Percentiles rank a stretch among this genome's conserved stretches.
phyloP scores from a whole-genome alignment of 2,329 filamentous ascomycete genomes.

The Nemania sp. region DNA sequence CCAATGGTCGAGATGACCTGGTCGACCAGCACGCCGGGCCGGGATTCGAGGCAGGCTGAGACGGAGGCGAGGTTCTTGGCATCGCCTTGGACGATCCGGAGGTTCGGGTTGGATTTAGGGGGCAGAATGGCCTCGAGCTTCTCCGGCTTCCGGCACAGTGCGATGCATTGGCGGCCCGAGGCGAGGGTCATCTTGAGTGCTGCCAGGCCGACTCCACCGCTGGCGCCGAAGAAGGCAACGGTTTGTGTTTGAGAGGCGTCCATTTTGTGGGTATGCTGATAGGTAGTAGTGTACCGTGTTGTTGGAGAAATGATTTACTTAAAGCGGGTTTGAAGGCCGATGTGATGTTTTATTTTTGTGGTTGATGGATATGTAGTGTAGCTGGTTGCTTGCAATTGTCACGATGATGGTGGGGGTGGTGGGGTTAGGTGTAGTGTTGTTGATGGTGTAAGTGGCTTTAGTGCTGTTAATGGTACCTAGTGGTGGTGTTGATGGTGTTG shows the following conservation, averaged over 20 bases:
- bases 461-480: no score
- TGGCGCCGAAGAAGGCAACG: constrained; percentile 59
- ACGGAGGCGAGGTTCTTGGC: constrained; percentile 49
- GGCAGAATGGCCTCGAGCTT: constrained; percentile 50
- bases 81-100: constrained; percentile 54
- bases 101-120: constrained; percentile 40
- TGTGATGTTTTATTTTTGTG: no score
- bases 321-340: no score
- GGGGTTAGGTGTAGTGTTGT: no score
- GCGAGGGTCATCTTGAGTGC: constrained; percentile 53
- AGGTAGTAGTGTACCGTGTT: no score
- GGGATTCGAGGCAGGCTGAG: constrained; percentile 42
- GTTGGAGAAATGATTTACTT: no score
- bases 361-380: not conserved
- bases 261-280: not conserved
- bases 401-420: no score
- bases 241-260: constrained; percentile 40
- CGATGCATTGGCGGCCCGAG: constrained; percentile 53
- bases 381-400: no score
- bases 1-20: constrained; percentile 56
- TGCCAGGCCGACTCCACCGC: constrained; percentile 53
- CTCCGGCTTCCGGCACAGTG: constrained; percentile 54
- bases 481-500: no score
- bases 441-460: no score
- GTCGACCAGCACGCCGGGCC: constrained; percentile 47